Evolutionary conservation across 139 green algal species (phyloP).

Genomic region (Micractinium sp.): DNA sequence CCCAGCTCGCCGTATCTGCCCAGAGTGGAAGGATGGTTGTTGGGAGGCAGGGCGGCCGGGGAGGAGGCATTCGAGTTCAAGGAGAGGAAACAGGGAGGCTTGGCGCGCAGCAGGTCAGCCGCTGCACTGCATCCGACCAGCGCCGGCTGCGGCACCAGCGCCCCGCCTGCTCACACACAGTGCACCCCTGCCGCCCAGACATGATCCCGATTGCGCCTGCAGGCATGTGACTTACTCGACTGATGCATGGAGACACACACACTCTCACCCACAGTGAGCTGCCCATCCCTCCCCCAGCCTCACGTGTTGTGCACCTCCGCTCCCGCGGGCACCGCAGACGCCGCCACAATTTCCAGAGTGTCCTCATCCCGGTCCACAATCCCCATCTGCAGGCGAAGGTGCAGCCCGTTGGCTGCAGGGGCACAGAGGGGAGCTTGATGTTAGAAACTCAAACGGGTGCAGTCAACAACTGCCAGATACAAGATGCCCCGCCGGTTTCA

Average conservation of each 20-base stretch:
- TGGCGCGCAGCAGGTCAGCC: too few relatives aligned
- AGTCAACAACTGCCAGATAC: neutral
- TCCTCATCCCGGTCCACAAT: constrained; percentile 57
- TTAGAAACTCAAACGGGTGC: too few relatives aligned
- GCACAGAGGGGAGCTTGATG: neutral
- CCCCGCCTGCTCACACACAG: neutral
- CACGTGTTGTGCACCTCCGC: constrained; percentile 74
- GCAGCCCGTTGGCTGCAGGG: constrained; percentile 41
- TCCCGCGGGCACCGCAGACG: constrained; percentile 49
- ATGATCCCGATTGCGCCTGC: neutral
- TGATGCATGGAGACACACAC: too few relatives aligned
- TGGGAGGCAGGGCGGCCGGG: neutral
- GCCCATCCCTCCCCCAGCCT: neutral
- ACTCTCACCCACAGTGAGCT: neutral
- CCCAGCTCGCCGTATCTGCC: constrained; percentile 60
- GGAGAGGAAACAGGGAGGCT: neutral
- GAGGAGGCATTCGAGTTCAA: neutral
- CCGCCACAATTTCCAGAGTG: constrained; percentile 72
- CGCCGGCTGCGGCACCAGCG: neutral
- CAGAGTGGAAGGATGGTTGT: neutral
- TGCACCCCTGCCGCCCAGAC: too few relatives aligned
- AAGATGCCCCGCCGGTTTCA: too few relatives aligned
- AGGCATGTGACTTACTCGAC: too few relatives aligned
- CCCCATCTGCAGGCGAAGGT: constrained; percentile 75
- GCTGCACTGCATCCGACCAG: neutral